phyloP scores from a whole-genome alignment of 2,329 filamentous ascomycete genomes.

The Monilinia aucupariae region DNA sequence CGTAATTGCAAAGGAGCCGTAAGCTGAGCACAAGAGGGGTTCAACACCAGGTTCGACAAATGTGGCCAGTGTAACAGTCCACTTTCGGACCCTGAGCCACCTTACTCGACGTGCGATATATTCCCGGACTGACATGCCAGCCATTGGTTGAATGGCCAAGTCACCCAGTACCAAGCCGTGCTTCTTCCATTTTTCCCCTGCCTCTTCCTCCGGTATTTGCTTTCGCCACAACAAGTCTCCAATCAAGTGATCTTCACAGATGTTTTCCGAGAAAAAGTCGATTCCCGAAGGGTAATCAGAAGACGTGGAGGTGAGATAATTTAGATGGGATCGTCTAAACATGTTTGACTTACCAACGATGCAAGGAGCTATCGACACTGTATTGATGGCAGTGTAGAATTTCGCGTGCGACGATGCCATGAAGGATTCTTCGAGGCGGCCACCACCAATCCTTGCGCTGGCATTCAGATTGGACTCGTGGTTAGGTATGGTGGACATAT shows the following conservation, averaged over 20 bases:
- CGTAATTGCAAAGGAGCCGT: conserved; percentile 73
- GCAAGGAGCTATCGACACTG: conserved; percentile 83
- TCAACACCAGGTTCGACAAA: conserved; percentile 91
- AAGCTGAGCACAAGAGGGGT: conserved; percentile 74
- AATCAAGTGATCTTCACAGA: conserved; percentile 96
- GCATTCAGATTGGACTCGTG: conserved; percentile 26
- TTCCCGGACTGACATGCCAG: conserved; percentile 67
- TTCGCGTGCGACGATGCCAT: conserved; percentile 92
- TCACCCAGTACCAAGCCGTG: conserved; percentile 83
- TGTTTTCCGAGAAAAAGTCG: conserved; percentile 90
- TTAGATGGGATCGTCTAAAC: conserved; percentile 88
- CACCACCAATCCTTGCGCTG: conserved; percentile 53
- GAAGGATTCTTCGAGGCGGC: conserved; percentile 88
- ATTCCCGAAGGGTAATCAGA: conserved; percentile 58
- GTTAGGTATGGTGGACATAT: conserved; percentile 29
- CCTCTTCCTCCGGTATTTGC: conserved; percentile 45
- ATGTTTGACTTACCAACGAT: conserved; percentile 97
- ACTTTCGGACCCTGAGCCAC: conserved; percentile 92
- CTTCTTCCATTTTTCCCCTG: conserved; percentile 54
- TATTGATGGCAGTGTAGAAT: conserved; percentile 97
- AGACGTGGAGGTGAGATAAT: conserved; percentile 55
- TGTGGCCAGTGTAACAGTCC: conserved; percentile 83
- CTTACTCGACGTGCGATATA: conserved; percentile 78
- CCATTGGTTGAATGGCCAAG: conserved; percentile 83
- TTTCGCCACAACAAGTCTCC: conserved; percentile 84